A percentile compares a stretch with the other conserved stretches of the same genome.
Conservation (phyloP, 306 rosid species). For the Casuarina cunninghamiana region DNA sequence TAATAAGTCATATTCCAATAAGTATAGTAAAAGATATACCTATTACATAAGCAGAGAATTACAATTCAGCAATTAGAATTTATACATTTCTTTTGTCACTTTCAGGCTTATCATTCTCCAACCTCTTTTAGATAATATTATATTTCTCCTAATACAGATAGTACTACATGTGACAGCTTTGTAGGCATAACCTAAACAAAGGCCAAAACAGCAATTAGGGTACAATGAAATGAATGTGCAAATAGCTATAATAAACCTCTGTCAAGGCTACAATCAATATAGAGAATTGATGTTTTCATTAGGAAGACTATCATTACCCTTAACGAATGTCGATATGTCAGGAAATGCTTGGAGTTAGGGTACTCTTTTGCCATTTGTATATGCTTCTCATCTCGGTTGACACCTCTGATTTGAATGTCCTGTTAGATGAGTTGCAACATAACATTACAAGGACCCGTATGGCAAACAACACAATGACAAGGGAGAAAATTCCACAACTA, state of each 20-base stretch:
- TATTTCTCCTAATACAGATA: not conserved
- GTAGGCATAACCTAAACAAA: not conserved
- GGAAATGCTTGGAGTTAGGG: constrained; percentile 87
- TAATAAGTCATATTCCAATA: not conserved
- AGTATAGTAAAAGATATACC: not conserved
- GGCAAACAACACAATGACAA: not conserved
- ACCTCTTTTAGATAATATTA: not conserved
- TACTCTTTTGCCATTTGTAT: constrained; percentile 80
- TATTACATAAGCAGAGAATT: not conserved
- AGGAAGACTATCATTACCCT: constrained; percentile 51
- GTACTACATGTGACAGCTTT: not conserved
- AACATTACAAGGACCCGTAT: constrained; percentile 17
- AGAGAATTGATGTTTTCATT: constrained; percentile 1
- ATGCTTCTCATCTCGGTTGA: constrained; percentile 89
- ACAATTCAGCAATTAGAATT: not conserved
- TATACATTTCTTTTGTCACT: not conserved
- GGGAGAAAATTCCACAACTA: not conserved
- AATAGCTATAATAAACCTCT: not conserved
- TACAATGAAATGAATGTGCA: not conserved
- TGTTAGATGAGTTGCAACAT: constrained; percentile 29
- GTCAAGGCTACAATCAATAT: not conserved
- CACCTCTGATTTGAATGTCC: constrained; percentile 98
- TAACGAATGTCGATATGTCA: constrained; percentile 89
- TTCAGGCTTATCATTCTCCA: not conserved
- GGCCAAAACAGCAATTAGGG: not conserved